Evolutionary conservation across 2,329 filamentous ascomycete species (phyloP), one percentile per base, ranked within the genome.

Genomic region (Zopfia rhizophila): DNA sequence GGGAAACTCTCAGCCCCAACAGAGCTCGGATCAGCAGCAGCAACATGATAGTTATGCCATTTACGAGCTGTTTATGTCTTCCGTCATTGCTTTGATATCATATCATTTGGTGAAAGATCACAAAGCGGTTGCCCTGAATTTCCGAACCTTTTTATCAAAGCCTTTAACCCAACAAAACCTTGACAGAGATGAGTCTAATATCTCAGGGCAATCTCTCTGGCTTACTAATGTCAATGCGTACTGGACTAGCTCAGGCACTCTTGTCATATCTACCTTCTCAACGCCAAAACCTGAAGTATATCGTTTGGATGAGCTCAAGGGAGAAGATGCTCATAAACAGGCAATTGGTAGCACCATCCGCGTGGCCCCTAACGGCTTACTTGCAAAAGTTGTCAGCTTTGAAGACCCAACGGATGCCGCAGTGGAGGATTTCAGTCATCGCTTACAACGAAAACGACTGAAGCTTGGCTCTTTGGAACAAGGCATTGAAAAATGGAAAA

Each of bases 11-110:
- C 65, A 63, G 36, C 10, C 17, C 24, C 16, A 13, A 28, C 56
- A 14, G n/a, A 14, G 21, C n/a, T 10, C 48, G 12, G 48, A 54
- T n/a, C 52, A 60, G 19, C 60, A 50, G 22, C 62, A 58, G 27
- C 55, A 56, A 10, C 57, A 65, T 17, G 69, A 72, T 45, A 63
- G 51, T 47, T 61, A 63, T 27, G 51, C 60, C 19, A 48, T 72
- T 23, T 73, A 73, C 58, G 67, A 70, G 48, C 57, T 72, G 23
- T 72, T 72, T 55, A 67, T 60, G 5, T 68, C 70, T 19, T 66
- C 70, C 32, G 62, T 73, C 33, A 51, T 69, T 43, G 68, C 66
- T 25, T 55, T 68, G 35, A 55, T 72, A 50, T 66, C 68, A 17
- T 71, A 63, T 28, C 45, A 57, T 32, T 46, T 72, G 30, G 66